These are phyloP conservation scores for Tricholoma saponaceum DNA, from an alignment of 768 basidiomycete genomes.

Conservation along the genomic window DNA sequence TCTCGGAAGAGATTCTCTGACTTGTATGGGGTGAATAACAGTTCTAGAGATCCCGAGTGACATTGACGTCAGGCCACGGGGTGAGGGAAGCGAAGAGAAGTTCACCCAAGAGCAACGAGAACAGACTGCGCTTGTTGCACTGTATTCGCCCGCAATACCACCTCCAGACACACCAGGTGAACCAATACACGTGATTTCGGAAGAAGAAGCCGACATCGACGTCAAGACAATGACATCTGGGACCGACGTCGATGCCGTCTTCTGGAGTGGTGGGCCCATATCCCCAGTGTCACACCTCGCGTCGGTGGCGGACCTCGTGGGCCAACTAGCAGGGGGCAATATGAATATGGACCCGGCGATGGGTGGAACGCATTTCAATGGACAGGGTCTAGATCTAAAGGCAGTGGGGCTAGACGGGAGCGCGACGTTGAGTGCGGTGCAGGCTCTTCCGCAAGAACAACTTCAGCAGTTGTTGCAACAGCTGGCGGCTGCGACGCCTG, in stretches of 20 bases:
- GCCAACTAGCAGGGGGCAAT: constrained; percentile 50
- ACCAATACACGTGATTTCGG: constrained; percentile 52
- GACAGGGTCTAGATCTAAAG: constrained; percentile 30
- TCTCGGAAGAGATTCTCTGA: constrained; percentile 14
- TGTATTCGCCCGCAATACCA: constrained; percentile 66
- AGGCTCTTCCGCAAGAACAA: constrained; percentile 52
- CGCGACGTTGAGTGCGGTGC: constrained; percentile 40
- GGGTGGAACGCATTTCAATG: constrained; percentile 27
- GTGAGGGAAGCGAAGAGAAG: constrained; percentile 68
- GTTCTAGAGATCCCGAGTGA: constrained; percentile 62
- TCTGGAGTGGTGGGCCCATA: constrained; percentile 51
- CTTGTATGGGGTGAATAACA: constrained; percentile 26
- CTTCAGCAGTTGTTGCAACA: constrained; percentile 58
- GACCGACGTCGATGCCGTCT: constrained; percentile 58
- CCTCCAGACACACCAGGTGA: constrained; percentile 81
- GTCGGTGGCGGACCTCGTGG: constrained; percentile 69
- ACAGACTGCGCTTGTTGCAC: constrained; percentile 67
- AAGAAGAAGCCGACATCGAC: constrained; percentile 66
- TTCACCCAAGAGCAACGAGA: constrained; percentile 72
- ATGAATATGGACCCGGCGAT: constrained; percentile 34
- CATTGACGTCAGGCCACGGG: constrained; percentile 51
- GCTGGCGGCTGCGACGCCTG: constrained; percentile 21
- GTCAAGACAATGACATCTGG: constrained; percentile 67
- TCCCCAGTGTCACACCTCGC: constrained; percentile 26
- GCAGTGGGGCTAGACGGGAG: constrained; percentile 42